Base-by-base conservation (phyloP, 768 basidiomycete genomes). In the Serendipita sp. region DNA sequence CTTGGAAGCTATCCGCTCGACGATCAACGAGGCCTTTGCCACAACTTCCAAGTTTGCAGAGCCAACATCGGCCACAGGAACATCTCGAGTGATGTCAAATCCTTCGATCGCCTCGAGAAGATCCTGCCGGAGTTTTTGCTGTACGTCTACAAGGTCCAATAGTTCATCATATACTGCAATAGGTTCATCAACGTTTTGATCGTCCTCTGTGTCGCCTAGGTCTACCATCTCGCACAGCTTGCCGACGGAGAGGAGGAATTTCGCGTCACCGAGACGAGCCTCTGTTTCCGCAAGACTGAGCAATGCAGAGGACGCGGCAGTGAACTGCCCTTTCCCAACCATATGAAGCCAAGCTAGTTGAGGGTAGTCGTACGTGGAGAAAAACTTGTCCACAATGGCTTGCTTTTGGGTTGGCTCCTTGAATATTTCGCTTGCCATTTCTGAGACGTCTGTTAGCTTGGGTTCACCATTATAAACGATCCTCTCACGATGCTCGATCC, bases 261-360 rank as follows among this genome's bases (percentile, higher is more conserved):
- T 89, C 18, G 83, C 79, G 33, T 79, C 27, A 11, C 16, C 80
- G 13, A 95, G 76, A 64, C 81, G 81, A 3, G 71, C 73, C 8
- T 84, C 84, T 18, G 72, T 73, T 36, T 77, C 73, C 8, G 87
- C 80, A 67, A 87, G 88, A n/a, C 69, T 69, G 33, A 86, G 75
- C 48, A 97, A 76, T 15, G 84, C 78, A 18, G 74, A 70, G 2
- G 87, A 83, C 2, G 91, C 90, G 10, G 78, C 74, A 2, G 79
- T 82, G 71, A 83, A 88, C 55, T 83, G 77, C 44, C 76, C 77
- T 64, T 85, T 83, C 2, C 83, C 85, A 50, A 97, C 74, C 72
- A 95, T 85, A 70, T 96, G 86, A 40, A 97, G 77, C 95, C 95
- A 98, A 0, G 89, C 85, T 62, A 90, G 79, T 3, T 79, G 72